Base-by-base conservation (phyloP, 2,329 filamentous ascomycete species). In the Huntiella moniliformis region DNA sequence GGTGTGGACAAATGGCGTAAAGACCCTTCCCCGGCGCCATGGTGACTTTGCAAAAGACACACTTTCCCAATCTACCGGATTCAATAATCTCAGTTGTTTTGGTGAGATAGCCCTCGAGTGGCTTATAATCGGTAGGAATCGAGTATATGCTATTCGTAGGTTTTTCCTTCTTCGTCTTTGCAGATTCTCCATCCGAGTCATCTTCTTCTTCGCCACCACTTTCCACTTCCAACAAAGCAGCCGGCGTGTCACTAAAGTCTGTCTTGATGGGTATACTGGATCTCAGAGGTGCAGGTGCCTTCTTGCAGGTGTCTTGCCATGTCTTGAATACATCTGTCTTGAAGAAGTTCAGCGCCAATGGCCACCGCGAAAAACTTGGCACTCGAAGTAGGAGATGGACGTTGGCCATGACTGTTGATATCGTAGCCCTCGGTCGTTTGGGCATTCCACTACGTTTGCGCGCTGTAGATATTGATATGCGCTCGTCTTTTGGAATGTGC, bases 311-410 rank as follows among this genome's bases (percentile, higher is more conserved):
- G 42, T 60, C 66, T 13, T 67, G 58, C 88, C 88, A 96, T 1
- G 71, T 67, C 15, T 63, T 62, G 54, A 81, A 71, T 0, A 84
- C 77, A 49, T 88, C 82, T 3, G 66, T 62, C 2, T 68, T 67
- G 53, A 94, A 88, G 60, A 96, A 88, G 17, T 82, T 77, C 40
- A 95, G 58, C 45, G 73, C 73, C 45, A 98, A 65, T 15, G 88
- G 88, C 88, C 86, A 94, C 39, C 77, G 67, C 12, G 67, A 65
- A 57, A 96, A 96, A 58, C 83, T 91, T 2, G 74, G 71, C 2
- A 86, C 82, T 1, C 80, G 71, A 1, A 93, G 68, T 1, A 98
- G 67, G 2, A 91, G 66, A 57, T 94, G 82, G 18, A 96, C 60
- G 54, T 93, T 91, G 3, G 79, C 78, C 22, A 96, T 59, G 35